A percentile compares a stretch with the other conserved stretches of the same genome.
Conservation (phyloP, 495 filamentous ascomycete genomes). For the Aspergillus incahuasiensis region DNA sequence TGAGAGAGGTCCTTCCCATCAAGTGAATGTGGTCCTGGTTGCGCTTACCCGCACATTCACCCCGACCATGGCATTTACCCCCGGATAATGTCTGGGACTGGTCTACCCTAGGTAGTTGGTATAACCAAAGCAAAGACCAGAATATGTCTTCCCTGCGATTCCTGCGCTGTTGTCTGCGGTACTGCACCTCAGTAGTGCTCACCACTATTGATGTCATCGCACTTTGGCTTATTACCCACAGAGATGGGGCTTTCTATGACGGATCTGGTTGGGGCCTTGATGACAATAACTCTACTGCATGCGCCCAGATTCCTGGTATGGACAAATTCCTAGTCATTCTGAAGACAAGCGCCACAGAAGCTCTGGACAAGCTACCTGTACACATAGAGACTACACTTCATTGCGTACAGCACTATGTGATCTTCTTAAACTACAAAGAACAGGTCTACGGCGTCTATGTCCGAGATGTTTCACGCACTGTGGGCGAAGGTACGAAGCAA, state of each 20-base stretch:
- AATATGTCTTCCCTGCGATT: not conserved
- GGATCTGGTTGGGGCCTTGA: not conserved
- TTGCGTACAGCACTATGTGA: conserved; percentile 37
- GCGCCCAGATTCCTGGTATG: conserved; percentile 9
- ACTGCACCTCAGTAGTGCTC: not conserved
- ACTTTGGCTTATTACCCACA: not conserved
- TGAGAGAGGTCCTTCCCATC: too few species aligned
- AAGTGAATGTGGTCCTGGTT: not conserved
- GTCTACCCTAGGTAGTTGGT: too few species aligned
- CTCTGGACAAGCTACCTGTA: conserved; percentile 32
- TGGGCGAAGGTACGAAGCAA: conserved; percentile 28
- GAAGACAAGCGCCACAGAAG: conserved; percentile 42
- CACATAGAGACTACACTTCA: conserved; percentile 38
- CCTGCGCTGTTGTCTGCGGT: not conserved
- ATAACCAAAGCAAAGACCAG: too few species aligned
- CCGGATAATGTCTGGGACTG: too few species aligned
- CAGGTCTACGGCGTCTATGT: conserved; percentile 33
- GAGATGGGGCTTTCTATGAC: not conserved
- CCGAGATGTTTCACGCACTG: conserved; percentile 38
- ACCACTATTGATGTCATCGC: not conserved
- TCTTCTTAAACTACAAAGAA: conserved; percentile 48
- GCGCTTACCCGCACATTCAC: not conserved
- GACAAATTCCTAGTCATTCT: conserved; percentile 39
- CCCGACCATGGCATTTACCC: too few species aligned
- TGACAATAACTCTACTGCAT: not conserved